These are phyloP conservation scores for Ramaria sp. DNA, from an alignment of 768 basidiomycete species.

Conservation along the genomic window DNA sequence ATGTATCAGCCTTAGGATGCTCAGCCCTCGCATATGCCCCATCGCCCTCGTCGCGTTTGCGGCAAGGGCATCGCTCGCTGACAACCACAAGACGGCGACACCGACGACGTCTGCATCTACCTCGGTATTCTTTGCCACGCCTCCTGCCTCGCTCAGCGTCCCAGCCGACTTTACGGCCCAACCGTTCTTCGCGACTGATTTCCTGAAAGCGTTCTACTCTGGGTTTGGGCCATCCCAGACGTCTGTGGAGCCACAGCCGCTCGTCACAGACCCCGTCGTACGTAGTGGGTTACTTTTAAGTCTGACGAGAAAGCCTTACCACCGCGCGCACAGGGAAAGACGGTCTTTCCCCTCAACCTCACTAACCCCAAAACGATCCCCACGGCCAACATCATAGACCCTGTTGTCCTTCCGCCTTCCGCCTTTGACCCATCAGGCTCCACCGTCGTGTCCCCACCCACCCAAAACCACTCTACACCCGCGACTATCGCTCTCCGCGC, in stretches of 20 bases:
- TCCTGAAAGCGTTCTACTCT: conserved; percentile 8
- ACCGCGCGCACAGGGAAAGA: too few relatives aligned
- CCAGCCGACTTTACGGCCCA: conserved; percentile 10
- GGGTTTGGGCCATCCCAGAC: conserved; percentile 11
- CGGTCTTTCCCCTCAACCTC: conserved; percentile 10
- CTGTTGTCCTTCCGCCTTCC: conserved; percentile 11
- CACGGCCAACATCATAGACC: conserved; percentile 10
- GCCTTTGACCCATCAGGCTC: conserved; percentile 1
- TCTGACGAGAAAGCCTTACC: too few relatives aligned
- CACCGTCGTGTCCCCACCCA: neutral
- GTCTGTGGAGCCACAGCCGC: conserved; percentile 8
- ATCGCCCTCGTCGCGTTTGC: too few relatives aligned
- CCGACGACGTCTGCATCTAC: neutral
- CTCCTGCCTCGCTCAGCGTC: conserved; percentile 2
- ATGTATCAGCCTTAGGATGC: too few relatives aligned
- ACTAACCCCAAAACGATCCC: conserved; percentile 12
- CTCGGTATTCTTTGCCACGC: conserved; percentile 2
- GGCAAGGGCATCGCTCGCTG: too few relatives aligned
- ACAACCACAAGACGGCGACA: too few relatives aligned
- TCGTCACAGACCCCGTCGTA: conserved; percentile 11
- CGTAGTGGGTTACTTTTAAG: too few relatives aligned
- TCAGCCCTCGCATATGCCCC: too few relatives aligned
- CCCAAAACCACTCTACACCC: conserved; percentile 6
- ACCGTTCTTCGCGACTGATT: conserved; percentile 3
- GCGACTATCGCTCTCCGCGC: conserved; percentile 1